Evolutionary conservation across 2,329 filamentous ascomycete species (phyloP), one percentile per base, ranked within the genome.

Genomic region (Sporothrix phasma): DNA sequence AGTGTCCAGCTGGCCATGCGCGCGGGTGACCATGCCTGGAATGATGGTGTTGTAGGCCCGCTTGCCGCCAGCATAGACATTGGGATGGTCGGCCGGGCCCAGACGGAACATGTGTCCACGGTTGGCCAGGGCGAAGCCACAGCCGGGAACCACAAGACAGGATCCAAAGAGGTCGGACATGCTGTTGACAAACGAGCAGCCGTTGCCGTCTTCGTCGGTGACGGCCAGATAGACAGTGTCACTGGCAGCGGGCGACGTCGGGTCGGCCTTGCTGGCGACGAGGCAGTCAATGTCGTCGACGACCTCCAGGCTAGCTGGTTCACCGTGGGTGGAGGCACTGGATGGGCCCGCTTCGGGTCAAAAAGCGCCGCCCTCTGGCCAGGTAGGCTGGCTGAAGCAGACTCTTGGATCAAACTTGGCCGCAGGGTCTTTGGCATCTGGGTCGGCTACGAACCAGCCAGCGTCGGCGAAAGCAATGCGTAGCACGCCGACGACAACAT

Each of bases 41-140:
- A 97, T 97, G 73, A 97, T 97, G 54, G 93, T 97, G 75, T 97
- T 93, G 76, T 97, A 97, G 0, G 93, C 92, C 41, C 93, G 77
- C 78, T 97, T 97, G 15, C 85, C 80, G 0, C 91, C 89, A 8
- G 84, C 89, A 19, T 94, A 81, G 17, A 81, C 81, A 72, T 97
- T 97, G 0, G 92, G 90, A 70, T 96, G 92, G 3, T 79, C 77
- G 0, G 79, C 74, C 0, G 70, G 45, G 13, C 83, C 76, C 0
- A 97, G 82, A 0, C 82, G 85, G 77, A 97, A 97, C 72, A 92
- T 93, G 22, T 88, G 85, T 2, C 89, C 93, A 1, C 93, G 89
- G 77, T 96, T 96, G 73, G 97, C 92, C 7, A 97, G 81, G 0
- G 89, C 92, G 76, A 97, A 97, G 1, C 92, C 93, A 71, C 89